Conservation (phyloP, 768 basidiomycete species). For the Austroboletus festivus region DNA sequence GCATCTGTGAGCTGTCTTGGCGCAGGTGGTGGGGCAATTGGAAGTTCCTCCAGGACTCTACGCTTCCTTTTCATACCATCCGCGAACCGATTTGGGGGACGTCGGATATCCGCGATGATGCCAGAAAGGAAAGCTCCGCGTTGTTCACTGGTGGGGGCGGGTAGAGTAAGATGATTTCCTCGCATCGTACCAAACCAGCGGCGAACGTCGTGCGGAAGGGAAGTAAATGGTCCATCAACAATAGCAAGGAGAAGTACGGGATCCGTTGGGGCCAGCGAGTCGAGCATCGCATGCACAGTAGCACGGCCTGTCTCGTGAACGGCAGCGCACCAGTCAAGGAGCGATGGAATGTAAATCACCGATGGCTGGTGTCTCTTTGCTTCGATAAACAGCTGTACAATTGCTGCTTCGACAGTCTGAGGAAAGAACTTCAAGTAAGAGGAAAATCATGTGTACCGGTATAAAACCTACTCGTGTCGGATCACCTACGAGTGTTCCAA, state of each 20-base stretch:
- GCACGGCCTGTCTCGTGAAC: constrained; percentile 81
- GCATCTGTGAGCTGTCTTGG: constrained; percentile 78
- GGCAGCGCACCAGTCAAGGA: constrained; percentile 80
- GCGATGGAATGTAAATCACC: constrained; percentile 90
- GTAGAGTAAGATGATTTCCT: constrained; percentile 71
- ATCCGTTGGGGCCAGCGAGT: constrained; percentile 86
- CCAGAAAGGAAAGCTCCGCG: constrained; percentile 74
- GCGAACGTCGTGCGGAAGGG: constrained; percentile 78
- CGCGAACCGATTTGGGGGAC: constrained; percentile 84
- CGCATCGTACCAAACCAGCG: constrained; percentile 84
- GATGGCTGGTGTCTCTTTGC: constrained; percentile 97
- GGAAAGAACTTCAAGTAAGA: constrained; percentile 2
- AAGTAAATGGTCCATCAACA: constrained; percentile 69
- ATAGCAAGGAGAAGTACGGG: constrained; percentile 91
- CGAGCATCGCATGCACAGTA: constrained; percentile 87
- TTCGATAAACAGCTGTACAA: constrained; percentile 94
- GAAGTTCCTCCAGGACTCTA: constrained; percentile 81
- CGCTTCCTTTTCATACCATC: constrained; percentile 84
- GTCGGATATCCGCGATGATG: constrained; percentile 62
- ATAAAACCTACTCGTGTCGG: constrained; percentile 69
- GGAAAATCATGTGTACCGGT: not conserved
- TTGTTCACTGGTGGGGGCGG: constrained; percentile 49
- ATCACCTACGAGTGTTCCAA: constrained; percentile 85
- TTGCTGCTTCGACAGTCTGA: constrained; percentile 85
- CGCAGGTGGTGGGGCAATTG: constrained; percentile 85